A percentile compares a stretch with the other conserved stretches of the same genome.
Evolutionary conservation across 148 eudicot species (phyloP).

Genomic region (Spergularia marina): DNA sequence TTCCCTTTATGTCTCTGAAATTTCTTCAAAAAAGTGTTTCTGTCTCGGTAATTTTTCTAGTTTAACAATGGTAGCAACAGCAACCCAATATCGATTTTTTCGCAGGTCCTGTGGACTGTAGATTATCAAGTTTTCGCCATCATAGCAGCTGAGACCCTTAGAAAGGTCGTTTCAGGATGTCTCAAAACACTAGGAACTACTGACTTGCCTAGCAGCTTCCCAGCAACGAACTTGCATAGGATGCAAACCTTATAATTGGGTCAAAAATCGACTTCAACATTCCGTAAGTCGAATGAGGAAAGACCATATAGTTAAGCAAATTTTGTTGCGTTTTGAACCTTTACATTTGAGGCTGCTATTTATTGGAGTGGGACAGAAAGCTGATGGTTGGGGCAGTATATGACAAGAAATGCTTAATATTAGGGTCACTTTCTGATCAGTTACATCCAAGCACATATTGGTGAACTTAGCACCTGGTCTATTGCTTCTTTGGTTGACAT

Average conservation of each 20-base stretch:
- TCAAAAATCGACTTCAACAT: not conserved
- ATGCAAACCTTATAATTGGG: not conserved
- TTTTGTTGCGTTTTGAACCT: not conserved
- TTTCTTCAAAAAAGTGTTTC: not conserved
- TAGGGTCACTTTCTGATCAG: conserved; percentile 14
- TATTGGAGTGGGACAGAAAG: not conserved
- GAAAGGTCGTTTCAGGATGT: not conserved
- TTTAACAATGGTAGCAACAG: too few species aligned
- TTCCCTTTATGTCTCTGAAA: not conserved
- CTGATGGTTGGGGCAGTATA: conserved; percentile 2
- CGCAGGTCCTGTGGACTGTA: too few species aligned
- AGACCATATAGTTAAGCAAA: not conserved
- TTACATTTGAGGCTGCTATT: not conserved
- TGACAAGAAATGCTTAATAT: not conserved
- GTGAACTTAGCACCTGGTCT: not conserved
- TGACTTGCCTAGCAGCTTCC: not conserved
- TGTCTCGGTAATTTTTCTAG: too few species aligned
- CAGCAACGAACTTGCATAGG: not conserved
- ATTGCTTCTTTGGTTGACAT: not conserved
- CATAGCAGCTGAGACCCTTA: too few species aligned
- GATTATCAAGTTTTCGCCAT: too few species aligned
- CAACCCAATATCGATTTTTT: too few species aligned
- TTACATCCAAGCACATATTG: not conserved
- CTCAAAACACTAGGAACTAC: not conserved
- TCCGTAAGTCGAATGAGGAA: not conserved